Percentiles rank a stretch among this genome's conserved stretches.
phyloP scores from a whole-genome alignment of 495 filamentous ascomycete genomes.

The Penicillium flavigenum region DNA sequence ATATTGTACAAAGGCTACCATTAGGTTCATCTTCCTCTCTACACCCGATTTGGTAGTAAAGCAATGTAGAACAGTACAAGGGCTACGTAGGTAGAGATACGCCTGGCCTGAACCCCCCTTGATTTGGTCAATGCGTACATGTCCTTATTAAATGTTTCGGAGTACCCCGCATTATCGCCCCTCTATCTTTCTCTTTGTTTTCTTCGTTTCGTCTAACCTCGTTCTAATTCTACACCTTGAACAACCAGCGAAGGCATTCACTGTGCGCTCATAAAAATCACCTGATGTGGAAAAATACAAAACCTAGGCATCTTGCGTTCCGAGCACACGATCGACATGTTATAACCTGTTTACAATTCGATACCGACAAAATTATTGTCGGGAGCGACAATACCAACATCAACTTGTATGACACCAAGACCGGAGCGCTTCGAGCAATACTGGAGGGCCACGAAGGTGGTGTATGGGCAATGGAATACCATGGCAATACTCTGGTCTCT shows the following conservation, averaged over 20 bases:
- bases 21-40: no score
- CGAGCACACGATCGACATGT: slow-evolving; percentile 92
- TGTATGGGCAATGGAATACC: slow-evolving; percentile 95
- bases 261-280: neutral
- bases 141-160: no score
- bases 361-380: slow-evolving; percentile 94
- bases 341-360: slow-evolving; percentile 97
- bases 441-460: slow-evolving; percentile 93
- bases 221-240: neutral
- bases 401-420: slow-evolving; percentile 98
- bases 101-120: no score
- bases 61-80: no score
- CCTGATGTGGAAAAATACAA: slow-evolving; percentile 72
- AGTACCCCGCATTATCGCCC: neutral
- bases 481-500: slow-evolving; percentile 90
- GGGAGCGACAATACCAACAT: slow-evolving; percentile 97
- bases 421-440: slow-evolving; percentile 74
- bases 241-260: neutral
- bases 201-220: neutral
- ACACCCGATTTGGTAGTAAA: no score
- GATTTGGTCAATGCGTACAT: no score
- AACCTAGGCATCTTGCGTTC: slow-evolving; percentile 90
- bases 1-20: no score
- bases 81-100: no score
- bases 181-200: neutral